A percentile compares a stretch with the other conserved stretches of the same genome.
Evolutionary conservation across 208 protist genomes (phyloP).

Genomic region (Wallacemonas sp.): DNA sequence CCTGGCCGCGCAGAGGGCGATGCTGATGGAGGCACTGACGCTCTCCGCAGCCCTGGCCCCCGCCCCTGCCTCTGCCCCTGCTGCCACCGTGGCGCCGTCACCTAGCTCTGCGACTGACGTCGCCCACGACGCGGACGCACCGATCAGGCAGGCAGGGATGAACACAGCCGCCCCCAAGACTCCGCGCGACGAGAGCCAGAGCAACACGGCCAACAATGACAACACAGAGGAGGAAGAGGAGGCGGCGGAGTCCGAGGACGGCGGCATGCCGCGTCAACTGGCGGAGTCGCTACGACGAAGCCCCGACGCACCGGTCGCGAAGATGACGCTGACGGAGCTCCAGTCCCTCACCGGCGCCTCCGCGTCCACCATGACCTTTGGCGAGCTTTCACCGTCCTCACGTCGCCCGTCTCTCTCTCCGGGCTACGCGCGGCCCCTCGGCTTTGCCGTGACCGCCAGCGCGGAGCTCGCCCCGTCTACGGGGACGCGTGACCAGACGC

Average conservation of each 20-base stretch:
- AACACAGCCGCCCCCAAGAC: no score
- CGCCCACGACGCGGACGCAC: neutral
- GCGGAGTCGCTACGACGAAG: neutral
- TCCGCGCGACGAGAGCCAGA: no score
- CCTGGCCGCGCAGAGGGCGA: neutral
- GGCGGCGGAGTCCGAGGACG: no score
- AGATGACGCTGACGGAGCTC: neutral
- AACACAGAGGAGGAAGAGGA: neutral
- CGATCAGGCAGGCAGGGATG: no score
- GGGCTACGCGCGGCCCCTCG: neutral
- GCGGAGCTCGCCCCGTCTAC: neutral
- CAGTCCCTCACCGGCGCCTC: neutral
- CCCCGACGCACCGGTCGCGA: neutral
- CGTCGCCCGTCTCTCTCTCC: slow-evolving; percentile 1
- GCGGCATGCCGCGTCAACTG: neutral
- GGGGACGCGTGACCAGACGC: neutral
- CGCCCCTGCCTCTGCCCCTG: no score
- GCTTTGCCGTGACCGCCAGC: slow-evolving; percentile 1
- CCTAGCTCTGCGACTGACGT: neutral
- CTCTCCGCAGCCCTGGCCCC: neutral
- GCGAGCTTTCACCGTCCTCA: slow-evolving; percentile 9
- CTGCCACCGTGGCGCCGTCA: no score
- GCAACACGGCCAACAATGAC: neutral
- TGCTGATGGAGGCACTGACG: neutral
- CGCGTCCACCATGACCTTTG: slow-evolving; percentile 1